Base-by-base conservation (phyloP, 1,139 yeast species). In the Taiozyma sp. region DNA sequence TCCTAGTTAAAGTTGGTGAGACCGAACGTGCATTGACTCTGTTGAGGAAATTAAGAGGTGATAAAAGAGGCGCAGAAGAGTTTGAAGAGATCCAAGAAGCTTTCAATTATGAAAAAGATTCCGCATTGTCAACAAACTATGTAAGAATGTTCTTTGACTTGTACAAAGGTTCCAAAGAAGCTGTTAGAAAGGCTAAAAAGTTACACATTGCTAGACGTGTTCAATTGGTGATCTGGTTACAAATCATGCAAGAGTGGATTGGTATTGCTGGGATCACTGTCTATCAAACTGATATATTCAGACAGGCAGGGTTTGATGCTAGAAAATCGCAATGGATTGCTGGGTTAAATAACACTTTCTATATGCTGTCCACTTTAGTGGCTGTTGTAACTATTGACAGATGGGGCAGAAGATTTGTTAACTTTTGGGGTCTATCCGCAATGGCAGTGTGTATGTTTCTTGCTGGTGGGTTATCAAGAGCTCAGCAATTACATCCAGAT, bases 181-280 rank as follows among this genome's bases (percentile, higher is more conserved):
- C 45, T 9, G 19, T 43, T 19, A 43, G 29, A 10, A 43, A 43
- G 27, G 45, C 45, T 10, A 43, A 43, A 16, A 43, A 43, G 16
- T 16, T 43, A 43, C 45, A 43, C 16, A 43, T 43, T 19, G 45
- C 45, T 29, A 43, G 45, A 43, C 22, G 45, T 12, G 45, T 43
- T 10, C 45, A 43, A 19, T 43, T 43, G 38, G 45, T 43, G 12
- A 43, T 43, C 14, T 43, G 45, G 45, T 29, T 43, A 30, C 45
- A 43, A 43, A 43, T 43, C 38, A 43, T 43, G 45, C 45, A 43
- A 43, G 45, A 43, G 22, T 43, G 45, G 45, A 43, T 43, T 43
- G 45, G 45, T 28, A 43, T 43, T 29, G 45, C 45, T 12, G 45
- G 45, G 30, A 43, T 43, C n/a, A 43, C 45, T 6, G 45, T 43